phyloP scores from a whole-genome alignment of 2,329 filamentous ascomycete genomes.

The Ampelomyces quisqualis region DNA sequence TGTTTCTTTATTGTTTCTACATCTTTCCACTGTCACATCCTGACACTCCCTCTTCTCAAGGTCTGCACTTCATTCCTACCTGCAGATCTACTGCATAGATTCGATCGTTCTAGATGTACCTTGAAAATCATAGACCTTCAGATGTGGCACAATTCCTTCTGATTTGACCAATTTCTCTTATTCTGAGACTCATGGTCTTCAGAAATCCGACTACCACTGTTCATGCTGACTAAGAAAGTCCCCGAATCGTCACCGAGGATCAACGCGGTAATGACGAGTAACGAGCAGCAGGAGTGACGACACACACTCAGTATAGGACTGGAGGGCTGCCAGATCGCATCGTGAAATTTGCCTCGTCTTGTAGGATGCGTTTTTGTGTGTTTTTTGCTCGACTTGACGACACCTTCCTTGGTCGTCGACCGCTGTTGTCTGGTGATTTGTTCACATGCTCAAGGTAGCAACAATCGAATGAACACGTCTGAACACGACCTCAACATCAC shows the following conservation, averaged over 20 bases:
- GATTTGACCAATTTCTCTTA: no score
- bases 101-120: no score
- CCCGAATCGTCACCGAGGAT: slow-evolving; percentile 5
- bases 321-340: neutral
- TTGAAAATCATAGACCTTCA: no score
- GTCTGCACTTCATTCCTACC: no score
- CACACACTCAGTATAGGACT: neutral
- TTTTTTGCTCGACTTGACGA: neutral
- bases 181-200: no score
- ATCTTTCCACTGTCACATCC: neutral
- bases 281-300: neutral
- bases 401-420: no score
- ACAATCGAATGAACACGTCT: slow-evolving; percentile 21
- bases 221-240: slow-evolving; percentile 24
- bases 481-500: slow-evolving; percentile 15
- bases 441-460: slow-evolving; percentile 30
- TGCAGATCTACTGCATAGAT: no score
- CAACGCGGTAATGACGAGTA: neutral
- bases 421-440: slow-evolving; percentile 35
- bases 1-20: neutral
- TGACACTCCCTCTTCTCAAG: no score
- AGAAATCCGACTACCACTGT: neutral
- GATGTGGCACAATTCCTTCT: no score
- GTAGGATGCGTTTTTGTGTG: no score
- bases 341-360: no score